A percentile compares a stretch with the other conserved stretches of the same genome.
phyloP scores from a whole-genome alignment of 2,329 filamentous ascomycete species.

The Fusarium fracticaudum region DNA sequence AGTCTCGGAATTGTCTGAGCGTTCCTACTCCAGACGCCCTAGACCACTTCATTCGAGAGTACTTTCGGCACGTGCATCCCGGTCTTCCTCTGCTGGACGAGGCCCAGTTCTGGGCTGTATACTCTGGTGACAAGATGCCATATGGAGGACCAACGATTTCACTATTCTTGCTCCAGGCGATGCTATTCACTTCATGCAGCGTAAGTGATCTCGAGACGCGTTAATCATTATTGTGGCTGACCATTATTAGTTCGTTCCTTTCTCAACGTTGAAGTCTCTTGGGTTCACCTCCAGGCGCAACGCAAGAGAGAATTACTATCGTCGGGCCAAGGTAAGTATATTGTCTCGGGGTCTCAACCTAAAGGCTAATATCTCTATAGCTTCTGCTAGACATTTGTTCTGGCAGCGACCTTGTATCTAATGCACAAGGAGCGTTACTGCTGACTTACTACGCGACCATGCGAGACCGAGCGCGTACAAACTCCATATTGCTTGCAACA shows the following conservation, averaged over 20 bases:
- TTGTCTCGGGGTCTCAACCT: accelerated
- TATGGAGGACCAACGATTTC: accelerated
- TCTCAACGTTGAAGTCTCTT: neutral
- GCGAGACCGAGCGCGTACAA: neutral
- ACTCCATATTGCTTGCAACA: neutral
- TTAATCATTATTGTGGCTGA: accelerated
- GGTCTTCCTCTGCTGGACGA: constrained; percentile 18
- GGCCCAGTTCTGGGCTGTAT: neutral
- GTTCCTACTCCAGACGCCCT: neutral
- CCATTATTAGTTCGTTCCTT: neutral
- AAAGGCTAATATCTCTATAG: neutral
- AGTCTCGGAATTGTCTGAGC: neutral
- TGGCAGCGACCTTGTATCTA: accelerated
- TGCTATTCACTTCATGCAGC: neutral
- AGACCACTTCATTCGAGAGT: constrained; percentile 16
- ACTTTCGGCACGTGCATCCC: constrained; percentile 25
- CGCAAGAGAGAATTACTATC: neutral
- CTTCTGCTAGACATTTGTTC: neutral
- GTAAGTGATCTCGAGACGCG: accelerated
- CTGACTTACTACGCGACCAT: neutral
- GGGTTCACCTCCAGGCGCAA: neutral
- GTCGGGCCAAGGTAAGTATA: neutral
- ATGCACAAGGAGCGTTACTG: neutral
- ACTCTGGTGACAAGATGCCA: neutral
- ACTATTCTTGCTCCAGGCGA: neutral